These are phyloP conservation scores for Colletotrichum sp. DNA, from an alignment of 2,329 filamentous ascomycete genomes.

Conservation along the genomic window DNA sequence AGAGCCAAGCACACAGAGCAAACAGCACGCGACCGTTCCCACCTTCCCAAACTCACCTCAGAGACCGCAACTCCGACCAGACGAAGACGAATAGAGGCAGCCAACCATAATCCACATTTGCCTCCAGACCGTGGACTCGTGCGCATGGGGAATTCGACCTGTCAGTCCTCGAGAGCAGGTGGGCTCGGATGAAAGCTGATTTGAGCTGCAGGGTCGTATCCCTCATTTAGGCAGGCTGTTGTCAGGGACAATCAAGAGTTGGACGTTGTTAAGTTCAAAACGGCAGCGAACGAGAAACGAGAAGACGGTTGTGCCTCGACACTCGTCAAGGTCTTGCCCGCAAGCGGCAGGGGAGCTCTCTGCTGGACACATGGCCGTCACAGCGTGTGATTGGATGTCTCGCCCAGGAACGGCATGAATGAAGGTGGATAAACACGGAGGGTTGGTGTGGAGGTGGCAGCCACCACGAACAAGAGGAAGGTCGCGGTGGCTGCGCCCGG, in stretches of 20 bases:
- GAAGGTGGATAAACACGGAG: background rate
- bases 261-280: background rate
- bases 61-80: background rate
- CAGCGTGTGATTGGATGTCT: slow-evolving; percentile 12
- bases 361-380: background rate
- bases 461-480: background rate
- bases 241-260: background rate
- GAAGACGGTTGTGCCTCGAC: background rate
- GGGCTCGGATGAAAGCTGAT: background rate
- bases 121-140: background rate
- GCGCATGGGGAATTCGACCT: background rate
- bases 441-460: background rate
- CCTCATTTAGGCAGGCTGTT: background rate
- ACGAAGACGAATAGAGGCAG: background rate
- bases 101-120: background rate
- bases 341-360: background rate
- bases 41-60: background rate
- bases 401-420: background rate
- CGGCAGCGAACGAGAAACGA: background rate
- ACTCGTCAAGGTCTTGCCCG: background rate
- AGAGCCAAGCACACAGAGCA: background rate
- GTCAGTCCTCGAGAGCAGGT: background rate
- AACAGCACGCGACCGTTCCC: background rate
- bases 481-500: background rate
- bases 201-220: background rate